Base-by-base conservation (phyloP, 2,329 filamentous ascomycete species). In the Aspergillus candidus region DNA sequence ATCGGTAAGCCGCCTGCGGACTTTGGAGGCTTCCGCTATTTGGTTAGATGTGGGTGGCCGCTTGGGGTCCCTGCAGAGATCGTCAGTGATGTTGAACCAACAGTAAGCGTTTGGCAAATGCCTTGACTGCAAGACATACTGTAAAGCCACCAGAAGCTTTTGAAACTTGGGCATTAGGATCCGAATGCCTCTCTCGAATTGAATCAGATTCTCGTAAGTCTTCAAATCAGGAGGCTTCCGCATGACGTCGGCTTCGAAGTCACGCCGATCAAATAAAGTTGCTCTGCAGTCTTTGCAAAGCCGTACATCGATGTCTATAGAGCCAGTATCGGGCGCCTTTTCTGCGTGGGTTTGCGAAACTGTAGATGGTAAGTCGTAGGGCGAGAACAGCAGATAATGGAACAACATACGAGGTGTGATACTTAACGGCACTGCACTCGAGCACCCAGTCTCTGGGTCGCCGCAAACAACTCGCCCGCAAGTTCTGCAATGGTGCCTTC, bases 391-490 rank as follows among this genome's bases (percentile, higher is more conserved):
- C 6, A 35, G 32, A n/a, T 17, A 41, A 11, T 44, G 30, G 11
- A 30, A 15, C 36, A 37, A 69, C 78, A 66, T 73, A 81, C 79
- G 70, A 59, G 77, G 70, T 59, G 83, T 75, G 13, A 97, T 83
- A 57, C 86, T 88, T 35, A 98, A 69, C 4, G 84, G 86, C 41
- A 98, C 76, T 55, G 95, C 87, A 7, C 74, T 80, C 1, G 93
- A 98, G 65, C 93, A 98, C 3, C 69, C 82, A 0, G 93, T 98
- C 45, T 80, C 77, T 0, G 79, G 79, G 65, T 98, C 93, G 11
- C 88, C 88, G 61, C 93, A 98, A 0, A 98, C 88, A 0, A 98
- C 89, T 35, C 85, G 80, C 3, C 93, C 93, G 58, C 93, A 98
- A 67, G 94, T 84, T 43, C 93, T 80, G 67, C 93, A 98, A 66